These are phyloP conservation scores for Aeschynomene evenia DNA, from an alignment of 306 rosid genomes.

Conservation along the genomic window DNA sequence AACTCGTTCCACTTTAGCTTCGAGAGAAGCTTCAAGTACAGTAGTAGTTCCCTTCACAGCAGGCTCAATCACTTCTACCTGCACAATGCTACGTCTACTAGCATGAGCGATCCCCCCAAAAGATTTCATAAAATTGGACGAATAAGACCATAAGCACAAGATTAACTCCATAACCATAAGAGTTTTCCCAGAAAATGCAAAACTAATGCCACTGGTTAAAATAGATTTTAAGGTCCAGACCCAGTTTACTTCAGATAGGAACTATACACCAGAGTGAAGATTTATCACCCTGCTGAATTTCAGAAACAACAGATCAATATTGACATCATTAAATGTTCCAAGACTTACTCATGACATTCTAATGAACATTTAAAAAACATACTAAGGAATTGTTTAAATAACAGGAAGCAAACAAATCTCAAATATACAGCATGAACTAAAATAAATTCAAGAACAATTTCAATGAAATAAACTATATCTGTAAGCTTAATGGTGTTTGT, in stretches of 20 bases:
- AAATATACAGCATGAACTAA: background rate
- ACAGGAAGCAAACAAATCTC: background rate
- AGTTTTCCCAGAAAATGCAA: background rate
- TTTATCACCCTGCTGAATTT: background rate
- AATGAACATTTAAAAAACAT: background rate
- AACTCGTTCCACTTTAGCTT: constrained; percentile 47
- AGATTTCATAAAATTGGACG: background rate
- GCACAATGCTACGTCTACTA: background rate
- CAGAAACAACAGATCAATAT: background rate
- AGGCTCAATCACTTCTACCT: constrained; percentile 65
- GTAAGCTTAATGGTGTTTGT: background rate
- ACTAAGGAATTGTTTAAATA: background rate
- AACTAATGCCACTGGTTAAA: background rate
- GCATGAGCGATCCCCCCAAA: background rate
- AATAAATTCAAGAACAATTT: background rate
- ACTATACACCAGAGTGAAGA: background rate
- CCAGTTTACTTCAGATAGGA: background rate
- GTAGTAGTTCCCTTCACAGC: constrained; percentile 67
- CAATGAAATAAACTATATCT: background rate
- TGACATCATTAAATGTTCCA: background rate
- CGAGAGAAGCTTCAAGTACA: constrained; percentile 40
- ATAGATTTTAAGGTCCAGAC: background rate
- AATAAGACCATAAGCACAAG: background rate
- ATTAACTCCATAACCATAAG: background rate
- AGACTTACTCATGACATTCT: background rate